phyloP scores from a whole-genome alignment of 2,329 filamentous ascomycete genomes.

The Cryphonectria parasitica region DNA sequence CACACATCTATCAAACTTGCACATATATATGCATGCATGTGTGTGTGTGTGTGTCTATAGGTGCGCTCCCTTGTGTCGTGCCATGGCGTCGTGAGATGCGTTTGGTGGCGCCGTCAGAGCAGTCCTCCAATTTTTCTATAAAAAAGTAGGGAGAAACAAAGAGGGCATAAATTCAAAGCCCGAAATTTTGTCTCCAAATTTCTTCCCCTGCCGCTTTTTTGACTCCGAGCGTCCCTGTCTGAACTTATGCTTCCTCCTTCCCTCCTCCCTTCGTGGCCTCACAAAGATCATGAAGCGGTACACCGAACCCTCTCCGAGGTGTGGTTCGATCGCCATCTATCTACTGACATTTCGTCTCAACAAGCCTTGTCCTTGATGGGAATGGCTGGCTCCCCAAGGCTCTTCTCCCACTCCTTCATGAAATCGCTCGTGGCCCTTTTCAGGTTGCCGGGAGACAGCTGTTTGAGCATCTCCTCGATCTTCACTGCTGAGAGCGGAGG shows the following conservation, averaged over 20 bases:
- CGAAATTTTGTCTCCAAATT: neutral
- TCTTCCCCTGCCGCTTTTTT: neutral
- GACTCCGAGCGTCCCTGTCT: neutral
- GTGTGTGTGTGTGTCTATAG: neutral
- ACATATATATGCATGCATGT: neutral
- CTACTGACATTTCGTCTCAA: neutral
- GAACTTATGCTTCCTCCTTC: neutral
- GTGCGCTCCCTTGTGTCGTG: constrained; percentile 1
- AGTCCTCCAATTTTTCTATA: neutral
- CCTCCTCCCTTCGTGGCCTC: neutral
- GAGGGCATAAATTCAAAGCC: neutral
- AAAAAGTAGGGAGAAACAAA: neutral
- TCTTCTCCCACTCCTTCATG: constrained; percentile 91
- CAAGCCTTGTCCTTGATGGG: constrained; percentile 24
- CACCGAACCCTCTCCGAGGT: neutral
- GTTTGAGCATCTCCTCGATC: constrained; percentile 65
- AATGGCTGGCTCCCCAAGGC: constrained; percentile 57
- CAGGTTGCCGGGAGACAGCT: constrained; percentile 74
- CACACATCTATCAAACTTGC: constrained; percentile 8
- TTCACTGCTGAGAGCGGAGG: constrained; percentile 43
- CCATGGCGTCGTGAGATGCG: constrained; percentile 21
- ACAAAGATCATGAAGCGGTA: neutral
- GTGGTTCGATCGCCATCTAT: neutral
- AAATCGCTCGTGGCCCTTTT: constrained; percentile 82
- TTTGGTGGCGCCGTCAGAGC: neutral